A percentile compares a stretch with the other conserved stretches of the same genome.
These are phyloP conservation scores for Gardenia jasminoides DNA, from an alignment of 257 asterid genomes.

Conservation along the genomic window DNA sequence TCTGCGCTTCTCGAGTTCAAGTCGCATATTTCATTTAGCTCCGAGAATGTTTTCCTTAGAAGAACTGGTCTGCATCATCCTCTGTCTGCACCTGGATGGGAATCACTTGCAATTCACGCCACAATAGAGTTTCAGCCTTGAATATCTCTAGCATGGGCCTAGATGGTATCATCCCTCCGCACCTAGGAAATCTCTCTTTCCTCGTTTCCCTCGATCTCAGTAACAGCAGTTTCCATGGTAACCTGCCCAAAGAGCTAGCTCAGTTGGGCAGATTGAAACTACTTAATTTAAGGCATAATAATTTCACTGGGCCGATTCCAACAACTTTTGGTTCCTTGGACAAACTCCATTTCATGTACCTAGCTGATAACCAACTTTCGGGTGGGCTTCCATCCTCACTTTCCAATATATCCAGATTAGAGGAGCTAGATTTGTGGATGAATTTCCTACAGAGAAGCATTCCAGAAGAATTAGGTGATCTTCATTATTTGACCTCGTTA, in stretches of 20 bases:
- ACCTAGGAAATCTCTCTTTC: slow-evolving; percentile 14
- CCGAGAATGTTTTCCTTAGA: slow-evolving; percentile 2
- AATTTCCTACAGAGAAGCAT: slow-evolving; percentile 20
- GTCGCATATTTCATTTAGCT: background rate
- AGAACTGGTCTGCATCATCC: slow-evolving; percentile 13
- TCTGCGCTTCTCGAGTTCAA: slow-evolving; percentile 11
- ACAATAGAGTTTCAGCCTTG: slow-evolving; percentile 5
- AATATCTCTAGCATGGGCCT: slow-evolving; percentile 1
- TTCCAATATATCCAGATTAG: slow-evolving; percentile 10
- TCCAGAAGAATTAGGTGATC: slow-evolving; percentile 24
- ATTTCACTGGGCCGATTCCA: slow-evolving; percentile 26
- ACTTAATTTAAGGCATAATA: slow-evolving; percentile 13
- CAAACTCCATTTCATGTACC: slow-evolving; percentile 7
- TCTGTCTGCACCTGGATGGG: background rate
- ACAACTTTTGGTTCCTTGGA: slow-evolving; percentile 6
- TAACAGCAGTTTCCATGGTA: slow-evolving; percentile 27
- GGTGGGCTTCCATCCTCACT: slow-evolving; percentile 20
- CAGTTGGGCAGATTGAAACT: slow-evolving; percentile 11
- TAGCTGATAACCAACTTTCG: slow-evolving; percentile 2
- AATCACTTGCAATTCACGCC: slow-evolving; percentile 3
- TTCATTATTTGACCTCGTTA: slow-evolving; percentile 13
- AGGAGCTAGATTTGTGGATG: background rate
- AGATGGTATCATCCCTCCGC: slow-evolving; percentile 4
- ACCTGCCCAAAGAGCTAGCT: slow-evolving; percentile 15
- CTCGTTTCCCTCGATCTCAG: slow-evolving; percentile 24